Percentiles rank a stretch among this genome's conserved stretches.
Evolutionary conservation across 73 alveolate genomes (phyloP).

Genomic region (Paramecium octaurelia): DNA sequence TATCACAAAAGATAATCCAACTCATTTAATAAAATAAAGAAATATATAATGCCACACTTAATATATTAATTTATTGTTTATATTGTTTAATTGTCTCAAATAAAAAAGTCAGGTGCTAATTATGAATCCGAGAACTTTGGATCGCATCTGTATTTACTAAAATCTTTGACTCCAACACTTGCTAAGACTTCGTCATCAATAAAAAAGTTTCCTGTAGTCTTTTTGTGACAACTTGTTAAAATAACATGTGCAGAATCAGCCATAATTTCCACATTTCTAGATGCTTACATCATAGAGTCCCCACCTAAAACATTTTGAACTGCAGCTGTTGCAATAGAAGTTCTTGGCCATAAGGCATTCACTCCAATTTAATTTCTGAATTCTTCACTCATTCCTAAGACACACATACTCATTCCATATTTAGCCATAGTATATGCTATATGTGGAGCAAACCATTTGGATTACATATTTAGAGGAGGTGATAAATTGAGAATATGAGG

Average conservation of each 20-base stretch:
- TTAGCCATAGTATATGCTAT: constrained; percentile 82
- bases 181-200: constrained; percentile 81
- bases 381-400: constrained; percentile 83
- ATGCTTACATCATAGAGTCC: constrained; percentile 68
- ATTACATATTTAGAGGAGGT: constrained; percentile 75
- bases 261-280: constrained; percentile 80
- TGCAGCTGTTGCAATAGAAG: constrained; percentile 89
- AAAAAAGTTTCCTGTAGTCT: constrained; percentile 80
- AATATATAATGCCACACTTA: too few species aligned
- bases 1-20: too few species aligned
- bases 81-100: constrained; percentile 18
- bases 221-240: constrained; percentile 69
- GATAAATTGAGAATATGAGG: constrained; percentile 84
- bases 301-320: constrained; percentile 85
- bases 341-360: constrained; percentile 88
- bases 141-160: constrained; percentile 67
- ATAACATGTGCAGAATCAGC: constrained; percentile 87
- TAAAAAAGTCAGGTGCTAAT: constrained; percentile 72
- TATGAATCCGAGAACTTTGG: constrained; percentile 58
- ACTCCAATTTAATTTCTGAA: constrained; percentile 71
- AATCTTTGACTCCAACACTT: constrained; percentile 68
- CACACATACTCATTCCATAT: constrained; percentile 80
- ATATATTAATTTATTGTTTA: neutral
- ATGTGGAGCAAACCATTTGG: constrained; percentile 79
- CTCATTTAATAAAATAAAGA: too few species aligned